phyloP scores from a whole-genome alignment of 1,284 basidiomycete genomes.

The Pulveroboletus sp. region DNA sequence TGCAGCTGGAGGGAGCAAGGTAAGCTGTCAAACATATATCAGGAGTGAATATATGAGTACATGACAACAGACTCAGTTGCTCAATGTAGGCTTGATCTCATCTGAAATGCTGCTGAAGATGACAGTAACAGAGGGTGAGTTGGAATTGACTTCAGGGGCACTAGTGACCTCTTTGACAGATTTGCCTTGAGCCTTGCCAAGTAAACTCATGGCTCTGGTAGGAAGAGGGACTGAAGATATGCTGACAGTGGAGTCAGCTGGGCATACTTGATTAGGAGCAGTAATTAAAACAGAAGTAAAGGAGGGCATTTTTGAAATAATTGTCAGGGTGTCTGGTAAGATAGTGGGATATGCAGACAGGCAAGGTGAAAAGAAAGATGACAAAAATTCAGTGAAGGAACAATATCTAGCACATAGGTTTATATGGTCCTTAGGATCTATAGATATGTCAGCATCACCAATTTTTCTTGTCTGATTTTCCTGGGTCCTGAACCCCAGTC shows the following conservation, averaged over 20 bases:
- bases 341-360: slow-evolving; percentile 1
- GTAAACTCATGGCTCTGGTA: too few species aligned
- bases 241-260: too few species aligned
- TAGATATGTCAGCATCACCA: neutral
- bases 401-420: neutral
- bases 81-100: slow-evolving; percentile 25
- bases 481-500: neutral
- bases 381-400: slow-evolving; percentile 14
- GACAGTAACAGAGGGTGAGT: slow-evolving; percentile 5
- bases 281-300: slow-evolving; percentile 39
- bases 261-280: slow-evolving; percentile 12
- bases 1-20: slow-evolving; percentile 30
- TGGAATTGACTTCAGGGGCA: neutral
- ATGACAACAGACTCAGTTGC: slow-evolving; percentile 32
- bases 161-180: too few species aligned
- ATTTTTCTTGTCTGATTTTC: slow-evolving; percentile 3
- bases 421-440: slow-evolving; percentile 19
- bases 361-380: neutral
- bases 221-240: too few species aligned
- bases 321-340: slow-evolving; percentile 32
- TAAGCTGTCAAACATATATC: slow-evolving; percentile 23
- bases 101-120: slow-evolving; percentile 27
- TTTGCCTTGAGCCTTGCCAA: too few species aligned
- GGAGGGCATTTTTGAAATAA: slow-evolving; percentile 47
- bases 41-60: neutral